These are phyloP conservation scores for Xerocomellus chrysenteron DNA, from an alignment of 768 basidiomycete genomes.

Conservation along the genomic window DNA sequence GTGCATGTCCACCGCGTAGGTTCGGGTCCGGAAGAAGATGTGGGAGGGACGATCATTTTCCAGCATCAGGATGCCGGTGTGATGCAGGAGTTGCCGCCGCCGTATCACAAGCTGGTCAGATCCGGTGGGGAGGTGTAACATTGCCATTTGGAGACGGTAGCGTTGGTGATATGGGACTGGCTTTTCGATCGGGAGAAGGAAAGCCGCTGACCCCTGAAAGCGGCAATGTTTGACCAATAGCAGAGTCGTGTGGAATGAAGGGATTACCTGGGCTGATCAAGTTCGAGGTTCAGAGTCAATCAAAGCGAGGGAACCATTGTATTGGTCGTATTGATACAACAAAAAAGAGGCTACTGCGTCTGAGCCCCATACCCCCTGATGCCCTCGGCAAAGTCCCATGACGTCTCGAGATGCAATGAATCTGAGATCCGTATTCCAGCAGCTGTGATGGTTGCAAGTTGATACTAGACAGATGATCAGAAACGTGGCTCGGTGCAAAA, in stretches of 20 bases:
- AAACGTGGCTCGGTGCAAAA: background rate
- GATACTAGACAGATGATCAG: slow-evolving; percentile 59
- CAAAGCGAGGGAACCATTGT: background rate
- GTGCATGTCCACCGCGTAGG: background rate
- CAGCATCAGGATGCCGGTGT: slow-evolving; percentile 21
- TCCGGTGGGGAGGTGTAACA: background rate
- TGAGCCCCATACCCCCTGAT: slow-evolving; percentile 90
- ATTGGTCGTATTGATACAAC: slow-evolving; percentile 11
- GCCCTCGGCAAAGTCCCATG: slow-evolving; percentile 91
- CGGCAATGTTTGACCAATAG: background rate
- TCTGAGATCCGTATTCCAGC: slow-evolving; percentile 79
- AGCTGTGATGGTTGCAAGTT: slow-evolving; percentile 87
- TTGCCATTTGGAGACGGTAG: background rate
- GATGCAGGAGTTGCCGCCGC: slow-evolving; percentile 26
- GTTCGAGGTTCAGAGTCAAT: background rate
- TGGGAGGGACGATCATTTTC: background rate
- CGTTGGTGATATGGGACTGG: background rate
- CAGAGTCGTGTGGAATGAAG: background rate
- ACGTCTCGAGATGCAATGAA: slow-evolving; percentile 68
- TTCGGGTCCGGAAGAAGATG: background rate
- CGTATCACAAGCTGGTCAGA: slow-evolving; percentile 20
- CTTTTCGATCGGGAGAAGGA: background rate
- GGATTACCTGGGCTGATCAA: background rate
- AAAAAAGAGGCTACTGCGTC: slow-evolving; percentile 56
- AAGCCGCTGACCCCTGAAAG: background rate